These are phyloP conservation scores for Podaxis carcinomalis DNA, from an alignment of 768 basidiomycete species.

Conservation along the genomic window DNA sequence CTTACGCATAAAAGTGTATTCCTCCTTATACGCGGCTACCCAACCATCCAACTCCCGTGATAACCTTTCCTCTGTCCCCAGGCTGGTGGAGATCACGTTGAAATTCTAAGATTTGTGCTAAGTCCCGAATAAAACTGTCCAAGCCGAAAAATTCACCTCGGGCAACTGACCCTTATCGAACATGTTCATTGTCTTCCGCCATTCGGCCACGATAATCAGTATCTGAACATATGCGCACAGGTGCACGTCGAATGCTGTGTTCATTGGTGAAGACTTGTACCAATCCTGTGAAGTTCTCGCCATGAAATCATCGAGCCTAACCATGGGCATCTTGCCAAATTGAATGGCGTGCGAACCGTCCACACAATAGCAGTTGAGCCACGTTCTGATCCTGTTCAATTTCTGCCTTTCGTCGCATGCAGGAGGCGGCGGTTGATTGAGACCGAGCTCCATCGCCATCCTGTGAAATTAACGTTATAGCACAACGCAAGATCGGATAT, in stretches of 20 bases:
- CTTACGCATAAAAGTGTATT: constrained; percentile 32
- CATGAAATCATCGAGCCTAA: constrained; percentile 56
- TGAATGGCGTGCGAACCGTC: constrained; percentile 75
- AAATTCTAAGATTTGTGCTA: constrained; percentile 21
- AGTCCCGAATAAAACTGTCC: background rate
- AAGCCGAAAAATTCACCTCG: background rate
- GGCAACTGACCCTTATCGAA: constrained; percentile 5
- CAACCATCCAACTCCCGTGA: constrained; percentile 33
- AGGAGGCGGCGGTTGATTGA: constrained; percentile 50
- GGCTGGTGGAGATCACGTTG: constrained; percentile 28
- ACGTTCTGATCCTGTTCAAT: constrained; percentile 67
- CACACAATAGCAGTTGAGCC: constrained; percentile 73
- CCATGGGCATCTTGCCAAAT: constrained; percentile 69
- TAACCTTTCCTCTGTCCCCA: constrained; percentile 35
- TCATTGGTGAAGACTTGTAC: constrained; percentile 41
- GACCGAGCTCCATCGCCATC: constrained; percentile 68
- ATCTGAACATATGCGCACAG: constrained; percentile 51
- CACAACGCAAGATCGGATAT: background rate
- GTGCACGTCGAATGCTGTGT: constrained; percentile 40
- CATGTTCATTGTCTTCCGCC: constrained; percentile 25
- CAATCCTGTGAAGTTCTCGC: constrained; percentile 46
- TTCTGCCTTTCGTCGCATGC: constrained; percentile 57
- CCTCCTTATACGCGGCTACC: constrained; percentile 36
- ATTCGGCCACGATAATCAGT: constrained; percentile 44
- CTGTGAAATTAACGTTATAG: constrained; percentile 26